Percentiles rank a stretch among this genome's conserved stretches.
Conservation (phyloP, 495 filamentous ascomycete species). For the Neurospora sp. region DNA sequence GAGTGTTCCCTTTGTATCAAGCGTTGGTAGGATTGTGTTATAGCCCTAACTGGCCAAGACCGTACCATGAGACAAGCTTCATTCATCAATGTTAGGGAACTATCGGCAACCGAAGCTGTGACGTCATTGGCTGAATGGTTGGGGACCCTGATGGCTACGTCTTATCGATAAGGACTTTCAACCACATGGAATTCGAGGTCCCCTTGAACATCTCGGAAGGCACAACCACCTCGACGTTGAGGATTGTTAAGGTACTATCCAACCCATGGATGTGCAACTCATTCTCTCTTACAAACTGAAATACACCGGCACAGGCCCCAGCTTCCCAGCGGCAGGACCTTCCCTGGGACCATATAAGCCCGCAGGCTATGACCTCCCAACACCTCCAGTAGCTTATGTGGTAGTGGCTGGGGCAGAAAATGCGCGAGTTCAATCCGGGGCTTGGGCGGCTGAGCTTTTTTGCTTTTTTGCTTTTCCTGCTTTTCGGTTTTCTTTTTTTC, state of each 20-base stretch:
- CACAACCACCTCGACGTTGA: neutral
- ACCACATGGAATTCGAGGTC: neutral
- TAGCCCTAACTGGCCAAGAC: neutral
- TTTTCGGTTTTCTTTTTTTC: neutral
- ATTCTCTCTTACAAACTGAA: neutral
- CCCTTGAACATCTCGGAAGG: neutral
- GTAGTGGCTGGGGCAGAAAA: neutral
- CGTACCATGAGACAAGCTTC: neutral
- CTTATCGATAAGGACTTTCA: neutral
- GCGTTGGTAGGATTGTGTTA: neutral
- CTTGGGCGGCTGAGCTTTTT: neutral
- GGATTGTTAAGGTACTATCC: neutral
- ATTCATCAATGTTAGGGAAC: neutral
- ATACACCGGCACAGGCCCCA: neutral
- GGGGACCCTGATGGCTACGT: neutral
- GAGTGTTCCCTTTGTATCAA: neutral
- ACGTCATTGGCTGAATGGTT: neutral
- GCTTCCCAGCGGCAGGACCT: neutral
- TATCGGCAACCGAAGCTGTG: neutral
- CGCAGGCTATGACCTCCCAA: neutral
- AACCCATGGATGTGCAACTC: neutral
- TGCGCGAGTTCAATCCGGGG: neutral
- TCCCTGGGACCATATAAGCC: neutral
- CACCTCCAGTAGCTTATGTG: neutral
- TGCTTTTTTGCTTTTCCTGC: neutral